Evolutionary conservation across 2,329 filamentous ascomycete genomes (phyloP), one percentile per base, ranked within the genome.

Genomic region (Cercospora berteroae): DNA sequence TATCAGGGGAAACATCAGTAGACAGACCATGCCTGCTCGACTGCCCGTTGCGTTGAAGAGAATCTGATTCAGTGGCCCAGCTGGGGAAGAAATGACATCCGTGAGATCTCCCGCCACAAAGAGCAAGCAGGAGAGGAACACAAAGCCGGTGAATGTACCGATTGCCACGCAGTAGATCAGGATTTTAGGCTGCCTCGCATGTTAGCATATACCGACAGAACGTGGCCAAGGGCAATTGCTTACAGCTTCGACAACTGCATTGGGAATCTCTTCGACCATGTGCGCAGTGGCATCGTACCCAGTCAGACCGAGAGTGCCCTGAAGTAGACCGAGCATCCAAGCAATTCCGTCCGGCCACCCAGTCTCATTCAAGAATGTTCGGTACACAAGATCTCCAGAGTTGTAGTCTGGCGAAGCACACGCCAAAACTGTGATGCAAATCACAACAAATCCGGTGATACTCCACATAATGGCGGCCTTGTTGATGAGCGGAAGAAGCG

Each of bases 381-480:
- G 82, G 70, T 90, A 92, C 10, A 92, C 90, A 62, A 90, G 90
- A 9, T 83, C 77, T 16, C 83, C 89, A 7, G 83, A 85, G 72
- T 88, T 88, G 74, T 86, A 92, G 70, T 89, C 81, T 0, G 88
- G 88, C 1, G 89, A 85, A 0, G 89, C 83, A 73, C 88, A 90
- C 4, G 89, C 84, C 59, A 93, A 79, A 0, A 90, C 82, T 0
- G 89, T 90, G 69, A 92, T 90, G 69, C 83, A 89, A 70, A 93
- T 91, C 66, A 92, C 81, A 52, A 86, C 79, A 71, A 93, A 92
- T 0, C 90, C 90, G 1, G 83, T 78, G 2, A 93, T 81, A 2
- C 87, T 90, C 90, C 90, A 93, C 60, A 88, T 84, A 71, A 93
- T 90, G 1, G 90, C 90, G 18, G 83, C 83, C 75, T 90, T 88